These are phyloP conservation scores for Endoconidiophora laricicola DNA, from an alignment of 2,329 filamentous ascomycete genomes.

Conservation along the genomic window DNA sequence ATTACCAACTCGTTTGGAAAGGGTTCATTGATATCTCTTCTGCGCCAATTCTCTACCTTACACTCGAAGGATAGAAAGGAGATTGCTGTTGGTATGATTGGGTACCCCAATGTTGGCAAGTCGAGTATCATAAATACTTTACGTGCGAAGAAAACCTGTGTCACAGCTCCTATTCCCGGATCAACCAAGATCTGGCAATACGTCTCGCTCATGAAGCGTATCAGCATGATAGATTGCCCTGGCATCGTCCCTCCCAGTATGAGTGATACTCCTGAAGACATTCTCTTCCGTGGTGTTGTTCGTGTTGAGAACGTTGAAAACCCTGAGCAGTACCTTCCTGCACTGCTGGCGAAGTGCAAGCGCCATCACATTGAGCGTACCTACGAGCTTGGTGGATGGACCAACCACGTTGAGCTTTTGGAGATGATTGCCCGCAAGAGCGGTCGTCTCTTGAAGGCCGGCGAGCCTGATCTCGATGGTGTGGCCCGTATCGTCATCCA, in stretches of 20 bases:
- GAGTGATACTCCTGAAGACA: slow-evolving; percentile 69
- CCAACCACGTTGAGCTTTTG: slow-evolving; percentile 63
- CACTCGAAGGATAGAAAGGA: slow-evolving; percentile 76
- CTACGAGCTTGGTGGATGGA: slow-evolving; percentile 72
- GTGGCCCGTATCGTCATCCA: slow-evolving; percentile 95
- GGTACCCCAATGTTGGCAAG: slow-evolving; percentile 75
- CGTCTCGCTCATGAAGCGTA: slow-evolving; percentile 85
- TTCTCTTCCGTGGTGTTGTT: slow-evolving; percentile 79
- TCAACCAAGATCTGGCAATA: slow-evolving; percentile 93
- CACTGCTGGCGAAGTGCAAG: slow-evolving; percentile 65
- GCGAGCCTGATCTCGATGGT: slow-evolving; percentile 88
- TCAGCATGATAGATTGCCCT: slow-evolving; percentile 83
- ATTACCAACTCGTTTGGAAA: slow-evolving; percentile 97
- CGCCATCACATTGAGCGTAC: slow-evolving; percentile 79
- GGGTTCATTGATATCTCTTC: slow-evolving; percentile 76
- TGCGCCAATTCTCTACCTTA: slow-evolving; percentile 81
- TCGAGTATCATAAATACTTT: slow-evolving; percentile 95
- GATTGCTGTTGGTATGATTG: slow-evolving; percentile 76
- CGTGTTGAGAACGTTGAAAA: slow-evolving; percentile 93
- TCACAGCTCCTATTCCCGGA: slow-evolving; percentile 76
- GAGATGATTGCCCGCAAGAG: slow-evolving; percentile 76
- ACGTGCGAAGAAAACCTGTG: slow-evolving; percentile 85
- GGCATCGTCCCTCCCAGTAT: slow-evolving; percentile 86
- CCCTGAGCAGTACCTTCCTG: slow-evolving; percentile 86
- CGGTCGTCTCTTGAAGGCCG: slow-evolving; percentile 72